Conservation (phyloP, 306 rosid species). For the Malus fusca region DNA sequence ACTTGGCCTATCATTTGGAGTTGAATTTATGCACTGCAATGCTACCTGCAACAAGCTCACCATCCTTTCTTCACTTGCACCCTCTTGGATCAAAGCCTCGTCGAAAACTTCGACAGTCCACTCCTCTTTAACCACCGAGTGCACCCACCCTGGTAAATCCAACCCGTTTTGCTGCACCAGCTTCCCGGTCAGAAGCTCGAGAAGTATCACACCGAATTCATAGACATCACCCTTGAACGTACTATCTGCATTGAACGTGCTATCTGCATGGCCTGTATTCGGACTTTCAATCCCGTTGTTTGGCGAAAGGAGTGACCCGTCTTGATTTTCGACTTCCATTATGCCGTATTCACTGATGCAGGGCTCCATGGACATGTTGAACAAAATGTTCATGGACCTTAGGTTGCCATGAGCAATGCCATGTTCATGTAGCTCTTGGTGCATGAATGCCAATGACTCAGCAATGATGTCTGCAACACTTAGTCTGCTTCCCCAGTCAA, state of each 20-base stretch:
- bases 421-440: slow-evolving; percentile 39
- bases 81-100: slow-evolving; percentile 32
- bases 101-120: slow-evolving; percentile 68
- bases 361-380: slow-evolving; percentile 52
- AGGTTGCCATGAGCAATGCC: slow-evolving; percentile 60
- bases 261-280: slow-evolving; percentile 9
- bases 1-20: slow-evolving; percentile 41
- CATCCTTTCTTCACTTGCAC: slow-evolving; percentile 65
- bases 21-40: slow-evolving; percentile 39
- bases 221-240: slow-evolving; percentile 43
- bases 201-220: slow-evolving; percentile 63
- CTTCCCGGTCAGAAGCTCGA: slow-evolving; percentile 63
- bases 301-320: slow-evolving; percentile 3
- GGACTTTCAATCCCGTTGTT: slow-evolving; percentile 12
- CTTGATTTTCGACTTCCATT: slow-evolving; percentile 40
- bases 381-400: slow-evolving; percentile 63
- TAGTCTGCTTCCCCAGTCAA: slow-evolving; percentile 65
- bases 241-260: slow-evolving; percentile 25
- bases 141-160: slow-evolving; percentile 57
- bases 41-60: slow-evolving; percentile 59
- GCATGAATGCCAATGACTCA: slow-evolving; percentile 57
- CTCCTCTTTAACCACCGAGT: slow-evolving; percentile 56
- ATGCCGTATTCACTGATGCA: slow-evolving; percentile 65
- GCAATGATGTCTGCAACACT: slow-evolving; percentile 43
- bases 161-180: slow-evolving; percentile 53